A percentile compares a stretch with the other conserved stretches of the same genome.
These are phyloP conservation scores for Phytophthora megakarya DNA, from an alignment of 352 stramenopile species.

Conservation along the genomic window DNA sequence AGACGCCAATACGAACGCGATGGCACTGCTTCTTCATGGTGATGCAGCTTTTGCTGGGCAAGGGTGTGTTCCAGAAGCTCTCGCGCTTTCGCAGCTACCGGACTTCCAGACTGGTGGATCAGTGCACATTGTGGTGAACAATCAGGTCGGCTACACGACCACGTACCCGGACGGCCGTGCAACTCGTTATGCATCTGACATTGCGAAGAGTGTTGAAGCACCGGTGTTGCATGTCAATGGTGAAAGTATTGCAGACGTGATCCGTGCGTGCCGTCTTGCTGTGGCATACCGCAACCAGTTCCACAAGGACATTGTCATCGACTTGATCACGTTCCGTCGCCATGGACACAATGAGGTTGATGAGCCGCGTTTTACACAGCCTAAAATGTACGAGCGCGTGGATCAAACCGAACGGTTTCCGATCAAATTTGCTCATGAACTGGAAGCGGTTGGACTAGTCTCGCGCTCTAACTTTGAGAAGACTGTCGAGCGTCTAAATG, in stretches of 20 bases:
- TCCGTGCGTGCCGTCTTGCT: slow-evolving; percentile 73
- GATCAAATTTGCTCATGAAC: slow-evolving; percentile 69
- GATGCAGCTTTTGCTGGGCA: slow-evolving; percentile 88
- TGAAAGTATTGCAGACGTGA: slow-evolving; percentile 78
- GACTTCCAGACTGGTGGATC: slow-evolving; percentile 79
- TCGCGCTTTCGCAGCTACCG: slow-evolving; percentile 79
- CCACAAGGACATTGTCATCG: slow-evolving; percentile 87
- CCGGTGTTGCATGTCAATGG: slow-evolving; percentile 91
- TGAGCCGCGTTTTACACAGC: slow-evolving; percentile 89
- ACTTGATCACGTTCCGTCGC: slow-evolving; percentile 83
- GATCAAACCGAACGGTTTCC: slow-evolving; percentile 67
- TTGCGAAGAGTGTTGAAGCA: slow-evolving; percentile 82
- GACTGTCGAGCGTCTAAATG: slow-evolving; percentile 58
- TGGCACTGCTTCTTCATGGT: slow-evolving; percentile 86
- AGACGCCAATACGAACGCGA: slow-evolving; percentile 47
- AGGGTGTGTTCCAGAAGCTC: slow-evolving; percentile 78
- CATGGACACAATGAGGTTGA: slow-evolving; percentile 92
- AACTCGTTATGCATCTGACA: slow-evolving; percentile 84
- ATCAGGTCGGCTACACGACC: slow-evolving; percentile 92
- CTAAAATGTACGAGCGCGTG: slow-evolving; percentile 86
- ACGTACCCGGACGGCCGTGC: slow-evolving; percentile 78
- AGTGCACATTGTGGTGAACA: slow-evolving; percentile 90
- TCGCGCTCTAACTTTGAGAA: slow-evolving; percentile 60
- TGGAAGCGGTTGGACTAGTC: slow-evolving; percentile 62
- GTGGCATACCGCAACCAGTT: slow-evolving; percentile 86